phyloP scores from a whole-genome alignment of 306 rosid species.

The Pueraria montana region DNA sequence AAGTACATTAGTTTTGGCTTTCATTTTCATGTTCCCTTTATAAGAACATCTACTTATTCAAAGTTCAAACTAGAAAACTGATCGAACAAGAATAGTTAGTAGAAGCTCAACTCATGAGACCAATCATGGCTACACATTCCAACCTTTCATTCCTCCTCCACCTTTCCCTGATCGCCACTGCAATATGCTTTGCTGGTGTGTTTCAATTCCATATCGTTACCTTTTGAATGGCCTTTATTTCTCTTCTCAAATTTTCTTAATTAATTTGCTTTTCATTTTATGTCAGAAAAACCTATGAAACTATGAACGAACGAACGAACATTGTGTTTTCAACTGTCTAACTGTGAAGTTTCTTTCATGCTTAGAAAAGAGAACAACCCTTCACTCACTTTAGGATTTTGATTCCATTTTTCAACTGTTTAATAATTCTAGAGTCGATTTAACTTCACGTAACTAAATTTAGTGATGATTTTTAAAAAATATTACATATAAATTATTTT shows the following conservation, averaged over 20 bases:
- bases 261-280: neutral
- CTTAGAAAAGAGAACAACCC: neutral
- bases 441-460: neutral
- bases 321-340: neutral
- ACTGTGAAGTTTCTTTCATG: neutral
- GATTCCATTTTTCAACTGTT: constrained; percentile 8
- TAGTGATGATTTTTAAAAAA: neutral
- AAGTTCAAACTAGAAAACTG: neutral
- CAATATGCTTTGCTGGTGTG: constrained; percentile 56
- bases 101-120: neutral
- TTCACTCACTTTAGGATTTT: constrained; percentile 4
- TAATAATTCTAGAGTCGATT: neutral
- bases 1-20: neutral
- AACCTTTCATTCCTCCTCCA: constrained; percentile 36
- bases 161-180: constrained; percentile 47
- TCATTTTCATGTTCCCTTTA: neutral
- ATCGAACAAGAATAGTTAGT: too few species aligned
- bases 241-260: too few species aligned
- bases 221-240: neutral
- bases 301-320: neutral
- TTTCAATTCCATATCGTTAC: neutral
- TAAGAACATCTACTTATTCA: constrained; percentile 11
- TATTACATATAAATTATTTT: too few species aligned
- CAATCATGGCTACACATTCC: constrained; percentile 51
- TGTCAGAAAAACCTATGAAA: neutral